Percentiles rank a stretch among this genome's conserved stretches.
phyloP scores from a whole-genome alignment of 1,284 basidiomycete species.

The Stereum hirsutum region DNA sequence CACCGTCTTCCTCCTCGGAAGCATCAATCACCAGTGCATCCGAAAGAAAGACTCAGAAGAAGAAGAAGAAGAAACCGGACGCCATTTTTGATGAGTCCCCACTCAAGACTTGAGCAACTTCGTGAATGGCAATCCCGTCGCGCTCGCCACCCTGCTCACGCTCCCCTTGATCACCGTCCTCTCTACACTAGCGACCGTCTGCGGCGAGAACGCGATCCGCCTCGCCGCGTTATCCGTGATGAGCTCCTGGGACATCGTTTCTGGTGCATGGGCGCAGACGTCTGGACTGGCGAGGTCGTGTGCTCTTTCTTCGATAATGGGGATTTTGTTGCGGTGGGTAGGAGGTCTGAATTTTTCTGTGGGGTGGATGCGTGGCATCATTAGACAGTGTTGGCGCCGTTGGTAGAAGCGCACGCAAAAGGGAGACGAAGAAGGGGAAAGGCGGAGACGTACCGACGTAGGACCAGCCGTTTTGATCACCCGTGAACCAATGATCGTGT shows the following conservation, averaged over 20 bases:
- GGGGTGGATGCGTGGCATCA: too few species aligned
- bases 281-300: neutral
- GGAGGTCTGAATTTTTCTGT: neutral
- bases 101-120: neutral
- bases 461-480: constrained; percentile 21
- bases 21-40: too few species aligned
- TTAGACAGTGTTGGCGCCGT: too few species aligned
- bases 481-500: constrained; percentile 53
- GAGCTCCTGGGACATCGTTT: neutral
- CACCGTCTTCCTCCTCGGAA: too few species aligned
- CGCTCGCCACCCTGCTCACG: neutral
- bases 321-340: neutral
- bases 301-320: neutral
- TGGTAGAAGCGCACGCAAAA: too few species aligned
- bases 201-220: neutral
- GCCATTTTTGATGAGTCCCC: too few species aligned
- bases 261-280: neutral
- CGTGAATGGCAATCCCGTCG: neutral
- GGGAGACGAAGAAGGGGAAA: too few species aligned
- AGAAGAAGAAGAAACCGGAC: too few species aligned
- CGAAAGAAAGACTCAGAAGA: too few species aligned
- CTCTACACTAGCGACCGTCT: neutral
- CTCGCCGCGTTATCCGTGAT: neutral
- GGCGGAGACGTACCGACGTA: constrained; percentile 5
- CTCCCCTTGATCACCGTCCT: constrained; percentile 1